These are phyloP conservation scores for Anisogramma anomala DNA, from an alignment of 2,329 filamentous ascomycete species.

Conservation along the genomic window DNA sequence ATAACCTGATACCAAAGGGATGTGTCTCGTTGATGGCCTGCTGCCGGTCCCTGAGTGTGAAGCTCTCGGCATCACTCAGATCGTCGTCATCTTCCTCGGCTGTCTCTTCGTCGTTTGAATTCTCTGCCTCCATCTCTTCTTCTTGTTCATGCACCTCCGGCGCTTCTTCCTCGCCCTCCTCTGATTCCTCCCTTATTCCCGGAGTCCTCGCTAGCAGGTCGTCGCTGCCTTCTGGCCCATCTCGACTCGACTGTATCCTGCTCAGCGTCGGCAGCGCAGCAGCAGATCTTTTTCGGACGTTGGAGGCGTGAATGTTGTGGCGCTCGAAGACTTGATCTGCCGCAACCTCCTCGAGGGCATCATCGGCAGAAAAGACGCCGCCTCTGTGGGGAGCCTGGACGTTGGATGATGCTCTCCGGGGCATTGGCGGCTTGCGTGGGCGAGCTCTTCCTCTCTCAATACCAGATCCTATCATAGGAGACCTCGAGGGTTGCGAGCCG, in stretches of 20 bases:
- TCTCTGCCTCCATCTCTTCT: conserved; percentile 21
- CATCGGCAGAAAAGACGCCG: conserved; percentile 82
- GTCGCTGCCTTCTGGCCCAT: conserved; percentile 18
- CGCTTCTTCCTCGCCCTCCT: conserved; percentile 14
- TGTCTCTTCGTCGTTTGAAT: conserved; percentile 26
- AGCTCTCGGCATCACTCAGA: conserved; percentile 88
- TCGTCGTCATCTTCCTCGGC: conserved; percentile 55
- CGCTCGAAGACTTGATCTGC: conserved; percentile 44
- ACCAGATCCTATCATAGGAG: conserved; percentile 33
- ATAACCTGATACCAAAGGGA: conserved; percentile 95
- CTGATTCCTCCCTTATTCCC: conserved; percentile 10
- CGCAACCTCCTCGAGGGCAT: conserved; percentile 71
- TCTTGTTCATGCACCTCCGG: conserved; percentile 5
- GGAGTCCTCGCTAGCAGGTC: conserved; percentile 6
- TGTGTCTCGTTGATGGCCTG: conserved; percentile 98
- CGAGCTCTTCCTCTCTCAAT: conserved; percentile 39
- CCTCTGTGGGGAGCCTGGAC: conserved; percentile 63
- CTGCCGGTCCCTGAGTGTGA: conserved; percentile 92
- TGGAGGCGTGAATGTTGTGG: conserved; percentile 30
- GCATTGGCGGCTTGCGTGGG: conserved; percentile 60
- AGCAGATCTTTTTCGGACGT: conserved; percentile 28
- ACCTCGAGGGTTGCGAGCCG: conserved; percentile 25
- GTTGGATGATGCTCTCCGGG: conserved; percentile 64
- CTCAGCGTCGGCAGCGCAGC: conserved; percentile 21
- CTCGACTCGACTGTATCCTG: conserved; percentile 21